phyloP scores from a whole-genome alignment of 306 rosid species.

The Mimosa bimucronata region DNA sequence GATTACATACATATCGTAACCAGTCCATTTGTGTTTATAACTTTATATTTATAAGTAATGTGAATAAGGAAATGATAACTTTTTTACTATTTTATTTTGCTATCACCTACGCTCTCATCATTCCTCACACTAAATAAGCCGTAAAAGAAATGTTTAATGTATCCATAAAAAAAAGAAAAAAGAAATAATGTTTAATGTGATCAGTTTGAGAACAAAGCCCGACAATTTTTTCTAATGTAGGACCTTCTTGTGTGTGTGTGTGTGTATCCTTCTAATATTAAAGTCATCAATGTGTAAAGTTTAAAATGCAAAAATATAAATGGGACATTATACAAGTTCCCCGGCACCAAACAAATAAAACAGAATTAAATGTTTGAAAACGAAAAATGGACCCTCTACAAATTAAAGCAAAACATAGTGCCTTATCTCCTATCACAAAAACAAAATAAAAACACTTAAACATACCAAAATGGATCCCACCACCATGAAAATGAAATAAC shows the following conservation, averaged over 20 bases:
- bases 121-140: too few relatives aligned
- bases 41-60: too few relatives aligned
- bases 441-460: slow-evolving; percentile 1
- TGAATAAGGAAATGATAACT: too few relatives aligned
- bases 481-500: not conserved
- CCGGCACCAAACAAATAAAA: slow-evolving; percentile 3
- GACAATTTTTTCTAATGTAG: too few relatives aligned
- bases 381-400: not conserved
- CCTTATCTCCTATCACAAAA: slow-evolving; percentile 1
- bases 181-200: too few relatives aligned
- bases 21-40: not conserved
- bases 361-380: slow-evolving; percentile 3
- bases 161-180: too few relatives aligned
- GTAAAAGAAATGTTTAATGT: too few relatives aligned
- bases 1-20: too few relatives aligned
- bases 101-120: too few relatives aligned
- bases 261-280: not conserved
- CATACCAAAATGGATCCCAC: not conserved
- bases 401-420: slow-evolving; percentile 16
- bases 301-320: not conserved
- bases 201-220: too few relatives aligned
- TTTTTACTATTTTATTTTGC: too few relatives aligned
- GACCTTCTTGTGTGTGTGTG: too few relatives aligned
- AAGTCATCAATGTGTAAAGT: not conserved
- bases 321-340: slow-evolving; percentile 17